Evolutionary conservation across 441 rosid genomes (phyloP).

Genomic region (Jatropha podagrica): DNA sequence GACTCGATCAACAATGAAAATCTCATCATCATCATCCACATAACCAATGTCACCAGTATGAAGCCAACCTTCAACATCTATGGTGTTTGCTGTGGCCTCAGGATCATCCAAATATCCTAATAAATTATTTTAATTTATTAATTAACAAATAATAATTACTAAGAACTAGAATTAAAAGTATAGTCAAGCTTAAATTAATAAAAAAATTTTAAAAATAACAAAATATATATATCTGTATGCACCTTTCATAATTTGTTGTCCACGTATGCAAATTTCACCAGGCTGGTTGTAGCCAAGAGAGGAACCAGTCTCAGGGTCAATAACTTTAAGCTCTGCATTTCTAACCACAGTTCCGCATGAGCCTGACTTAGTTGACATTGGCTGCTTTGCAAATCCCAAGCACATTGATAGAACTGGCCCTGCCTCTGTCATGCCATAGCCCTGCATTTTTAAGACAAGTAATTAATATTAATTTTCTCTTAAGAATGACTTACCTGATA

Average conservation of each 20-base stretch:
- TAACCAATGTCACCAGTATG: conserved; percentile 94
- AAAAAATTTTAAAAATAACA: not conserved
- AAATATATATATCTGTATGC: not conserved
- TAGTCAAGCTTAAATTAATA: too few relatives aligned
- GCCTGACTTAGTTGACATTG: conserved; percentile 76
- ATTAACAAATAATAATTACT: too few relatives aligned
- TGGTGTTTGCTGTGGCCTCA: conserved; percentile 65
- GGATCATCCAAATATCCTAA: conserved; percentile 70
- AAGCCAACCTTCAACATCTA: conserved; percentile 87
- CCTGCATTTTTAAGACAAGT: conserved; percentile 33
- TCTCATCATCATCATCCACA: conserved; percentile 79
- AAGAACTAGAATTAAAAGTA: not conserved
- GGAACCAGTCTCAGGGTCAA: conserved; percentile 71
- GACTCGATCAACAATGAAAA: conserved; percentile 82
- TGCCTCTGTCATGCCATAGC: conserved; percentile 99
- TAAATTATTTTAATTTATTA: not conserved
- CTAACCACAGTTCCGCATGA: conserved; percentile 95
- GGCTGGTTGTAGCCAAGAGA: conserved; percentile 67
- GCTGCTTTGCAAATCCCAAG: conserved; percentile 76
- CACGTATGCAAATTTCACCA: conserved; percentile 94
- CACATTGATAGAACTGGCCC: conserved; percentile 95
- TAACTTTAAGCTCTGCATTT: conserved; percentile 83
- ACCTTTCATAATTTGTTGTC: conserved; percentile 93
- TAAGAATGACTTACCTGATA: too few relatives aligned
- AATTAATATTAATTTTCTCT: too few relatives aligned